These are phyloP conservation scores for Selaginella tamariscina DNA, from an alignment of 75 land plant genomes.

Conservation along the genomic window DNA sequence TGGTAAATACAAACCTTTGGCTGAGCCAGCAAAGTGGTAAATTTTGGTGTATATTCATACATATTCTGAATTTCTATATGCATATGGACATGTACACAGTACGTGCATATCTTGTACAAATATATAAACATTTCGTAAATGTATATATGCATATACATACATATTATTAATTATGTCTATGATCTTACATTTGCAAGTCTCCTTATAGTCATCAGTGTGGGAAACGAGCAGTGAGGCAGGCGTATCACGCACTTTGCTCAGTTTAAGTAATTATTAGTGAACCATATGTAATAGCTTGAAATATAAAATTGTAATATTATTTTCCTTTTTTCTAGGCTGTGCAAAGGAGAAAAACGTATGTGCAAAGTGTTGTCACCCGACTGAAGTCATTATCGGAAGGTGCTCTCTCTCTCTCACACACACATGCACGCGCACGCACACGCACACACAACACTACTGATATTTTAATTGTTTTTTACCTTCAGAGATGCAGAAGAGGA, in stretches of 20 bases:
- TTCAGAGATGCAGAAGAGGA: conserved; percentile 1
- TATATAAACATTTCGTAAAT: not conserved
- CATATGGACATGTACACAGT: too few relatives aligned
- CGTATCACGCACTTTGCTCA: conserved; percentile 2
- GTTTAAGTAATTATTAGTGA: not conserved
- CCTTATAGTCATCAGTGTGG: conserved; percentile 6
- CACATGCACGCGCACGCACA: not conserved
- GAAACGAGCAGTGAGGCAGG: not conserved
- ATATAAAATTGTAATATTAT: too few relatives aligned
- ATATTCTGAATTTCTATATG: not conserved
- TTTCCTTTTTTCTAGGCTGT: not conserved
- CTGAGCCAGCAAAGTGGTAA: conserved; percentile 7
- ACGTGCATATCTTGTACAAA: too few relatives aligned
- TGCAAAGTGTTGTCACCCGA: conserved; percentile 1
- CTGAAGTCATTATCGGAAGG: not conserved
- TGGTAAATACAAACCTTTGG: conserved; percentile 2
- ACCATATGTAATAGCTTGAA: too few relatives aligned
- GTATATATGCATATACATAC: not conserved
- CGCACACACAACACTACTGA: not conserved
- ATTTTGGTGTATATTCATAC: not conserved
- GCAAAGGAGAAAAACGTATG: conserved; percentile 3
- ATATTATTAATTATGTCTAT: too few relatives aligned
- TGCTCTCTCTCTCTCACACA: not conserved
- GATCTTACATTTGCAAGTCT: not conserved
- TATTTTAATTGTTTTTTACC: not conserved